These are phyloP conservation scores for Trichoderma atrobrunneum DNA, from an alignment of 2,329 filamentous ascomycete species.

Conservation along the genomic window DNA sequence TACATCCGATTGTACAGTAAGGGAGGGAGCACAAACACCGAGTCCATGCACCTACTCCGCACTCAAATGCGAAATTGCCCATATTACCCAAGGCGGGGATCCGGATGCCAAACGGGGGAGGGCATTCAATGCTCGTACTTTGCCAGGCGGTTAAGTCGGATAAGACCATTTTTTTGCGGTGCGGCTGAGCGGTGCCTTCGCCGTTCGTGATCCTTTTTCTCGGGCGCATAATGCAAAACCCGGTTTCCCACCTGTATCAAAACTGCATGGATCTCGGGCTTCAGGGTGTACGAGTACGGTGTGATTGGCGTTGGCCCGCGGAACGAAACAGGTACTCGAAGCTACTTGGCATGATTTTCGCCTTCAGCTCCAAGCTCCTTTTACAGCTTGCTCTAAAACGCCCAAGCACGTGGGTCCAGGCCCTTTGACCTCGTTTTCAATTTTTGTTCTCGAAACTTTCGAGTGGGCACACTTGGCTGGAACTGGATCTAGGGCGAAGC, in stretches of 20 bases:
- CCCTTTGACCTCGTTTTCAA: background rate
- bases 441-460: constrained; percentile 15
- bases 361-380: background rate
- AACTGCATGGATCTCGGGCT: background rate
- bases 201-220: background rate
- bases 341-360: background rate
- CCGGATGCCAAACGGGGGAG: background rate
- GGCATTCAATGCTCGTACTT: background rate
- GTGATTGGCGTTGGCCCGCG: background rate
- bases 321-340: background rate
- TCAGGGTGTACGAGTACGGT: background rate
- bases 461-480: background rate
- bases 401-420: background rate
- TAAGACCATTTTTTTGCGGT: background rate
- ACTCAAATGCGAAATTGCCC: background rate
- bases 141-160: background rate
- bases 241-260: background rate
- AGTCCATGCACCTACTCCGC: constrained; percentile 2
- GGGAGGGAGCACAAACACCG: background rate
- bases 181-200: constrained; percentile 3
- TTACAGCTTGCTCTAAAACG: background rate
- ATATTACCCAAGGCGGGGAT: background rate
- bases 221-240: background rate
- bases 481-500: constrained; percentile 9
- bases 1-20: background rate